Conservation (phyloP, 768 basidiomycete genomes). For the Suillus luteus region DNA sequence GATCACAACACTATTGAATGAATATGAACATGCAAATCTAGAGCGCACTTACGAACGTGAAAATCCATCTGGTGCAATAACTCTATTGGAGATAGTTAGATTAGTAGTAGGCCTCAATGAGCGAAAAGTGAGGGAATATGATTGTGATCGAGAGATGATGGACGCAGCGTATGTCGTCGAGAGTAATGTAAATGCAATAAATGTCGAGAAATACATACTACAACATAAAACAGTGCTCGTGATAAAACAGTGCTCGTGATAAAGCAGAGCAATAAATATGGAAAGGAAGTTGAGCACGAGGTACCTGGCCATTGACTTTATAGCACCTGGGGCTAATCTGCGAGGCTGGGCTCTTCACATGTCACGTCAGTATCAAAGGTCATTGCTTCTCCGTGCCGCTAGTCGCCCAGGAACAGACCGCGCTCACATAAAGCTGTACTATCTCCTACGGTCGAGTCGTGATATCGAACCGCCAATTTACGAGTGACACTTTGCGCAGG, state of each 20-base stretch:
- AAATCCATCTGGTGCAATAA: neutral
- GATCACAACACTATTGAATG: neutral
- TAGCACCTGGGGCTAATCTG: neutral
- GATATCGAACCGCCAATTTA: too few relatives aligned
- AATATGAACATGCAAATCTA: neutral
- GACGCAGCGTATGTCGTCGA: neutral
- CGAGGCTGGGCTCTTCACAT: neutral
- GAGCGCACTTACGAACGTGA: neutral
- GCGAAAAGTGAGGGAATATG: neutral
- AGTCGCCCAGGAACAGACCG: neutral
- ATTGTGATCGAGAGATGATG: neutral
- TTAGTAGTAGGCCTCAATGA: neutral
- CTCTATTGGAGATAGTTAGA: neutral
- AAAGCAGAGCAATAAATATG: neutral
- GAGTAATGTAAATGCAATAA: neutral
- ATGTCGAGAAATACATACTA: neutral
- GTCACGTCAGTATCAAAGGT: neutral
- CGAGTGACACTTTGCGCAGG: too few relatives aligned
- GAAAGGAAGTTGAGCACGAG: neutral
- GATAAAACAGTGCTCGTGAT: neutral
- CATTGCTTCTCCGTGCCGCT: neutral
- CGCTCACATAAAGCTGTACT: too few relatives aligned
- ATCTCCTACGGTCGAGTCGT: too few relatives aligned
- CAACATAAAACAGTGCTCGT: neutral
- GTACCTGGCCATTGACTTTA: neutral